Conservation (phyloP, 768 basidiomycete genomes). For the button mushroom (Agaricus bisporus) region DNA sequence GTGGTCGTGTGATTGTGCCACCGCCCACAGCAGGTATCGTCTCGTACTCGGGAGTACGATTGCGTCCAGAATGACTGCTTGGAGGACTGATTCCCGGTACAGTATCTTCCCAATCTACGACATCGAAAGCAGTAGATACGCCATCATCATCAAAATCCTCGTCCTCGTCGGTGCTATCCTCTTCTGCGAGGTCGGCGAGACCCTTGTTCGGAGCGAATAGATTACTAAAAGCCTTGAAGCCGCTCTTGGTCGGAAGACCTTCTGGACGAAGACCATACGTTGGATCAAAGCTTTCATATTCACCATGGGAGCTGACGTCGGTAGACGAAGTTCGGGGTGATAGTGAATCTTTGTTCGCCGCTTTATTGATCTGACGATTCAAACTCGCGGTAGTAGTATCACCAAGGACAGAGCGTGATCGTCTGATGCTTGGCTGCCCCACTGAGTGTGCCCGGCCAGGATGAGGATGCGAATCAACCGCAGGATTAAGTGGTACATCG, state of each 20-base stretch:
- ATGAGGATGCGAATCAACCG: slow-evolving; percentile 16
- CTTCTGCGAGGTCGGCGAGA: slow-evolving; percentile 78
- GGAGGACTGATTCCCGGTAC: slow-evolving; percentile 39
- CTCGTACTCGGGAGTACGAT: slow-evolving; percentile 64
- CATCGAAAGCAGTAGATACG: slow-evolving; percentile 49
- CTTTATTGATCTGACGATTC: slow-evolving; percentile 16
- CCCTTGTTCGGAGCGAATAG: slow-evolving; percentile 65
- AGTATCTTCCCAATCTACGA: slow-evolving; percentile 66
- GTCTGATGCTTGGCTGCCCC: slow-evolving; percentile 17
- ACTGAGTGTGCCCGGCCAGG: slow-evolving; percentile 20
- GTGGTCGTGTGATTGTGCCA: slow-evolving; percentile 78
- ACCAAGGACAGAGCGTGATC: slow-evolving; percentile 37
- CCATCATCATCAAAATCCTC: slow-evolving; percentile 34
- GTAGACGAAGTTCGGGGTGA: slow-evolving; percentile 16
- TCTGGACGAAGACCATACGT: slow-evolving; percentile 95
- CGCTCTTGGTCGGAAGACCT: slow-evolving; percentile 78
- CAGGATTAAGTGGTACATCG: slow-evolving; percentile 22
- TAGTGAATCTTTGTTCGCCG: slow-evolving; percentile 12
- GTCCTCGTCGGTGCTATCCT: slow-evolving; percentile 38
- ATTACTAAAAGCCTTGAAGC: slow-evolving; percentile 72
- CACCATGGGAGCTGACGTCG: slow-evolving; percentile 23
- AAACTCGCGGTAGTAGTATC: slow-evolving; percentile 31
- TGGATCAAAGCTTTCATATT: slow-evolving; percentile 86
- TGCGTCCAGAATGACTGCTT: slow-evolving; percentile 34
- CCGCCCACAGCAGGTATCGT: slow-evolving; percentile 90